Conservation (phyloP, 495 filamentous ascomycete species). For the Sordaria brevicollis region DNA sequence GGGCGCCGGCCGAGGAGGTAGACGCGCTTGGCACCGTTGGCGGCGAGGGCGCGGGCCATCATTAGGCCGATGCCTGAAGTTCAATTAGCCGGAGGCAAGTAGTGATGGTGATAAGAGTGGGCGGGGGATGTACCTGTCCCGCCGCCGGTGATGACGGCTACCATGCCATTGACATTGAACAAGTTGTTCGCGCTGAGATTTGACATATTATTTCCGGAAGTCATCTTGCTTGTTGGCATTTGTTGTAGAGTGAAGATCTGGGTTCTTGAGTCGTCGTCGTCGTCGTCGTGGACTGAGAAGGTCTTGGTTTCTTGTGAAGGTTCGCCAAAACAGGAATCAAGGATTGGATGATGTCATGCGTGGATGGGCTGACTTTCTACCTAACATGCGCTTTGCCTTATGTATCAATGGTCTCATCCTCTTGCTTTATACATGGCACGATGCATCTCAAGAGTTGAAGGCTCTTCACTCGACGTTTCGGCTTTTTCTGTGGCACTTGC, state of each 20-base stretch:
- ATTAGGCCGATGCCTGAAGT: constrained; percentile 51
- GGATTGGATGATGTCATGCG: not conserved
- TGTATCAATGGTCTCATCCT: too few relatives aligned
- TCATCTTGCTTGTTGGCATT: not conserved
- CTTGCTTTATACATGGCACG: too few relatives aligned
- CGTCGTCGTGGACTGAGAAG: too few relatives aligned
- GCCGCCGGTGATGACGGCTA: constrained; percentile 53
- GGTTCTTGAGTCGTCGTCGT: too few relatives aligned
- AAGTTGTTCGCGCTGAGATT: constrained; percentile 17
- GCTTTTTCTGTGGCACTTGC: not conserved
- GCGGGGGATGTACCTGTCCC: constrained; percentile 36
- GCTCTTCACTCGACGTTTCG: not conserved
- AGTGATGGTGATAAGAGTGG: not conserved
- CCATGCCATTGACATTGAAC: constrained; percentile 48
- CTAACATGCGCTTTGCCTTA: too few relatives aligned
- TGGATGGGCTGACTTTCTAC: too few relatives aligned
- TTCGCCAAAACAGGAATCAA: too few relatives aligned
- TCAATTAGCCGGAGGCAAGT: too few relatives aligned
- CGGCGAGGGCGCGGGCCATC: constrained; percentile 53
- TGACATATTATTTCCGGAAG: not conserved
- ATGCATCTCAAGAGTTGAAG: not conserved
- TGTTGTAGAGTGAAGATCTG: too few relatives aligned
- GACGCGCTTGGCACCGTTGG: constrained; percentile 54
- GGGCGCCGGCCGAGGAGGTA: constrained; percentile 58
- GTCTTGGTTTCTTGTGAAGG: too few relatives aligned